Percentiles rank a stretch among this genome's conserved stretches.
phyloP scores from a whole-genome alignment of 805 yeast genomes.

The Hanseniaspora valbyensis region DNA sequence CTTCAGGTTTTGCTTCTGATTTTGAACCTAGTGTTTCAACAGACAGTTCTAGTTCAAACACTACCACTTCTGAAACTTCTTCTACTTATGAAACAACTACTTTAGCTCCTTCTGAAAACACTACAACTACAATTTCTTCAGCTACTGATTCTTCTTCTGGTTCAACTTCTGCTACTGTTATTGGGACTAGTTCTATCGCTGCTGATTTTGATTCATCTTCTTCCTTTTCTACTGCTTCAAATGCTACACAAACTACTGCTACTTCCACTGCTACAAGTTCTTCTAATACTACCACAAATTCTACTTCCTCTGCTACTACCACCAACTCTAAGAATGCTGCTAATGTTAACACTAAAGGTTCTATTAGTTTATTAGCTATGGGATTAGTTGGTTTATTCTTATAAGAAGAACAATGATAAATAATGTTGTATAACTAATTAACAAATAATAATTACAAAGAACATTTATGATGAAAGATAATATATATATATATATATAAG shows the following conservation, averaged over 20 bases:
- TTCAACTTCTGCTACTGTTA: constrained; percentile 11
- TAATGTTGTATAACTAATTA: not conserved
- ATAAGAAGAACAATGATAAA: not conserved
- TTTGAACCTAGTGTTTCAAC: constrained; percentile 17
- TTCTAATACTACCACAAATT: not conserved
- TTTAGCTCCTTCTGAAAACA: constrained; percentile 18
- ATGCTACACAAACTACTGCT: not conserved
- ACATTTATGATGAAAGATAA: too few relatives aligned
- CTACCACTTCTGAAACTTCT: constrained; percentile 10
- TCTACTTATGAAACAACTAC: constrained; percentile 18
- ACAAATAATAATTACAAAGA: not conserved
- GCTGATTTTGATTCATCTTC: constrained; percentile 3
- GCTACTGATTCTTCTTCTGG: too few relatives aligned
- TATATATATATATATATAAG: too few relatives aligned
- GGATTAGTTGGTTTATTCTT: constrained; percentile 12
- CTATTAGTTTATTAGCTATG: constrained; percentile 13
- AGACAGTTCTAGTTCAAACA: constrained; percentile 15
- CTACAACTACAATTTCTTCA: constrained; percentile 4
- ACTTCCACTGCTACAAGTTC: not conserved
- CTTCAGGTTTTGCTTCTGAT: constrained; percentile 20
- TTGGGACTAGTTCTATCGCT: constrained; percentile 13
- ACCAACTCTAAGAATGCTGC: constrained; percentile 12
- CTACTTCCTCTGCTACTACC: constrained; percentile 2
- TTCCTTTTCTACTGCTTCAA: not conserved
- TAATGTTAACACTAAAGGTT: constrained; percentile 2